Evolutionary conservation across 108 stramenopile species (phyloP), one percentile per base, ranked within the genome.

Genomic region (Discostella stelligeroides): DNA sequence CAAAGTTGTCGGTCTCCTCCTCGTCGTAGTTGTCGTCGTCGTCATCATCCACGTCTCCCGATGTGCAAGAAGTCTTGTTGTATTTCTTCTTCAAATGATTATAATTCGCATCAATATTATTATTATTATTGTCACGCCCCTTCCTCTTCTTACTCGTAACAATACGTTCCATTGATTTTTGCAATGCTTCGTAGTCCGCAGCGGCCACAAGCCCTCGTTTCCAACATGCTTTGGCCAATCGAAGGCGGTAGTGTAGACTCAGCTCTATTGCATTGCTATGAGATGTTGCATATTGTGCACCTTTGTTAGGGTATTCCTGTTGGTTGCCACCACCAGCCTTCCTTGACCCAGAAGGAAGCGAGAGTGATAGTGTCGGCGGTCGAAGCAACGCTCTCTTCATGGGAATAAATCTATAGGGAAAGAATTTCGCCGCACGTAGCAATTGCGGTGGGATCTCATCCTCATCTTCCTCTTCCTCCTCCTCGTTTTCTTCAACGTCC

Each of bases 331-430:
- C 34, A 34, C 34, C 34, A 34, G 5, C 34, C 34, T 34, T 13
- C n/a, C n/a, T n/a, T n/a, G n/a, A n/a, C n/a, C n/a, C n/a, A n/a
- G n/a, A n/a, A n/a, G n/a, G n/a, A n/a, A n/a, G n/a, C n/a, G n/a
- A n/a, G n/a, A n/a, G n/a, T n/a, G n/a, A n/a, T n/a, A n/a, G 46
- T 2, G 63, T 14, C 12, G 56, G 47, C 30, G 73, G 73, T 14
- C 73, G 65, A 17, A 75, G 42, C 14, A 75, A 28, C 0, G 73
- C 73, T 49, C 58, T 66, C 60, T 66, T 66, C 38, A 75, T 75
- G 15, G 73, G 73, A 3, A 66, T 10, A 58, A 63, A 75, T 30
- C 64, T 60, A 18, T 54, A 66, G 20, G 65, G 38, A 40, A 75
- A 75, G 63, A 75, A 75, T 0, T 65, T 57, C n/a, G 73, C 73